Conservation (phyloP, 805 yeast species). For the Kluyveromyces starmeri region DNA sequence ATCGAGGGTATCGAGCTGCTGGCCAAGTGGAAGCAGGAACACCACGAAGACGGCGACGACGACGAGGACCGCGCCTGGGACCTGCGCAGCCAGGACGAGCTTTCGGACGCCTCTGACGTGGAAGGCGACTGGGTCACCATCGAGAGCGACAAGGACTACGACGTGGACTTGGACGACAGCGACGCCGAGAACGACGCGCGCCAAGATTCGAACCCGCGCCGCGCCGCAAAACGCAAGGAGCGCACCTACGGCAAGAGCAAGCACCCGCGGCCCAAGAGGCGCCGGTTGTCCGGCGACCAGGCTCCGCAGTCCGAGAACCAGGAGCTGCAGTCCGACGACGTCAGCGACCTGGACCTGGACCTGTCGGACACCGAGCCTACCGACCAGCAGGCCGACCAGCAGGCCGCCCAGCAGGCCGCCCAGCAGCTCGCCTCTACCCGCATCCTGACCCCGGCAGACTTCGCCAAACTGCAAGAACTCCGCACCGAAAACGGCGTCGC, state of each 20-base stretch:
- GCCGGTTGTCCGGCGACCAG: no score
- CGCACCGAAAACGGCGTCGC: constrained; percentile 78
- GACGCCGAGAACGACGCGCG: constrained; percentile 34
- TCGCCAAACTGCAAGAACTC: constrained; percentile 87
- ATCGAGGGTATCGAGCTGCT: constrained; percentile 89
- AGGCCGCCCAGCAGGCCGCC: constrained; percentile 33
- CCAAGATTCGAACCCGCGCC: background rate
- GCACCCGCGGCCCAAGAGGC: no score
- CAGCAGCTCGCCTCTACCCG: constrained; percentile 58
- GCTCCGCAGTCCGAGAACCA: constrained; percentile 35
- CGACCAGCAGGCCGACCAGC: constrained; percentile 15
- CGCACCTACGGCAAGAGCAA: no score
- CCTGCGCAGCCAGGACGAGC: constrained; percentile 44
- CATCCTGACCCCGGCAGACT: constrained; percentile 94
- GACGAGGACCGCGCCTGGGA: constrained; percentile 52
- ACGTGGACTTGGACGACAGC: constrained; percentile 43
- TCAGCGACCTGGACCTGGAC: constrained; percentile 41
- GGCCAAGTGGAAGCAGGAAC: constrained; percentile 60
- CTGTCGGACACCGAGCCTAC: constrained; percentile 31
- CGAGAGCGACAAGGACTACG: constrained; percentile 71
- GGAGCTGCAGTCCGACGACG: constrained; percentile 29
- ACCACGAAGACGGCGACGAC: constrained; percentile 45
- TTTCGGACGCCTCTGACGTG: constrained; percentile 42
- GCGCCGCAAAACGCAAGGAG: background rate
- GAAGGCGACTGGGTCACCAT: constrained; percentile 93